Percentiles rank a stretch among this genome's conserved stretches.
Evolutionary conservation across 2,329 filamentous ascomycete genomes (phyloP).

Genomic region (Penicillium sp.): DNA sequence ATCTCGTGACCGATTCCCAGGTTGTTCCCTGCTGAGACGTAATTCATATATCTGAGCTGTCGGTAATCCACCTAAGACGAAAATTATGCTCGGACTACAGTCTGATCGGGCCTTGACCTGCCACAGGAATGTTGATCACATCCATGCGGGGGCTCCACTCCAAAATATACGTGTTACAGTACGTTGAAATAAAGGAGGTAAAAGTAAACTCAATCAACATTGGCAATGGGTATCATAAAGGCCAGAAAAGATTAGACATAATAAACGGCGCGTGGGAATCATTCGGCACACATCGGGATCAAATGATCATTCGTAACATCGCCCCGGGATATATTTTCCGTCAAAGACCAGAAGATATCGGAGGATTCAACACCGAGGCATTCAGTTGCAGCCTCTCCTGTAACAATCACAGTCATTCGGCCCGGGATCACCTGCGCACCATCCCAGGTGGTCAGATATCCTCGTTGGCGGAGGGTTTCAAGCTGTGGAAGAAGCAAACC

Average conservation of each 20-base stretch:
- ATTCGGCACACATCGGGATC: slow-evolving; percentile 14
- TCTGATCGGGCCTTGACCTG: slow-evolving; percentile 1
- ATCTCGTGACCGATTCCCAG: not conserved
- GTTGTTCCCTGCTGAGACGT: not conserved
- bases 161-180: not conserved
- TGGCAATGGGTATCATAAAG: slow-evolving; percentile 18
- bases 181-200: not conserved
- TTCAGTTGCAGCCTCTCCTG: slow-evolving; percentile 6
- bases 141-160: not conserved
- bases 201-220: slow-evolving; percentile 1
- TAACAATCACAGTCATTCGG: slow-evolving; percentile 27
- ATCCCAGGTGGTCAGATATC: slow-evolving; percentile 27
- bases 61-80: not conserved
- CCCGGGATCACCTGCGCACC: slow-evolving; percentile 19
- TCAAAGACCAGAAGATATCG: slow-evolving; percentile 16
- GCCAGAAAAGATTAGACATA: not conserved
- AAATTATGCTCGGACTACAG: slow-evolving; percentile 1
- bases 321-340: not conserved
- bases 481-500: slow-evolving; percentile 22
- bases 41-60: not conserved
- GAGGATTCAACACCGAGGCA: slow-evolving; percentile 4
- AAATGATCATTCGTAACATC: slow-evolving; percentile 8
- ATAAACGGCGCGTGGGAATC: not conserved
- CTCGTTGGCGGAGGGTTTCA: slow-evolving; percentile 16
- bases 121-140: slow-evolving; percentile 1